Conservation (phyloP, 2,329 filamentous ascomycete genomes). For the Arthrocladium fulminans region DNA sequence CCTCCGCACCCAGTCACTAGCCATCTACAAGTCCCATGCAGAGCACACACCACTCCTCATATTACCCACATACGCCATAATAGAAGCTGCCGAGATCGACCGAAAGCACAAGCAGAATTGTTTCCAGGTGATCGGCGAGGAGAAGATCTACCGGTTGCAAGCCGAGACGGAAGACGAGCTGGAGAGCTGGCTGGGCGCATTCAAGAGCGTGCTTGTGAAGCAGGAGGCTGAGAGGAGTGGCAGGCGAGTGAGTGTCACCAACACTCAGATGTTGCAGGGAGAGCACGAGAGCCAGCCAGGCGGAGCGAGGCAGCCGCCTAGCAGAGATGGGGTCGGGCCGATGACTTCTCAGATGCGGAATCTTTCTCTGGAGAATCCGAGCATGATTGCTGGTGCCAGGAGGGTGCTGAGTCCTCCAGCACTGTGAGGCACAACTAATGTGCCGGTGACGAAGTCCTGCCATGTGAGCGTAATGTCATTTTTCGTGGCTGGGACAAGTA, state of each 20-base stretch:
- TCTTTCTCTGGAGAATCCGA: background rate
- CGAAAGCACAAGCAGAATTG: conserved; percentile 77
- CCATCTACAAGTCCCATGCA: conserved; percentile 83
- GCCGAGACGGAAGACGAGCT: conserved; percentile 72
- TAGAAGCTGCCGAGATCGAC: conserved; percentile 89
- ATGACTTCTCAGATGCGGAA: background rate
- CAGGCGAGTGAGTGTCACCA: background rate
- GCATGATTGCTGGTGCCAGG: background rate
- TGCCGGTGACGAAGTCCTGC: background rate
- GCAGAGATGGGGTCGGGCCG: background rate
- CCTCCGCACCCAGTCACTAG: conserved; percentile 71
- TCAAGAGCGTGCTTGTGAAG: conserved; percentile 57
- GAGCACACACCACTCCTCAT: conserved; percentile 85
- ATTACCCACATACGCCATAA: conserved; percentile 65
- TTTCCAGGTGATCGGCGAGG: conserved; percentile 87
- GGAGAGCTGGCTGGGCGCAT: conserved; percentile 68
- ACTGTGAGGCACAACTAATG: background rate
- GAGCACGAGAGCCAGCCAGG: background rate
- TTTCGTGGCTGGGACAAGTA: too few species aligned
- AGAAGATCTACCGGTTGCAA: conserved; percentile 72
- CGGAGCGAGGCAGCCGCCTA: background rate
- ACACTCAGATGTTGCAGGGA: background rate
- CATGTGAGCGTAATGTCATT: too few species aligned
- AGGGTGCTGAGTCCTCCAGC: background rate
- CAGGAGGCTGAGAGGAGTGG: conserved; percentile 6